Evolutionary conservation across 495 filamentous ascomycete genomes (phyloP), one percentile per base, ranked within the genome.

Genomic region (Sphaerosporella brunnea): DNA sequence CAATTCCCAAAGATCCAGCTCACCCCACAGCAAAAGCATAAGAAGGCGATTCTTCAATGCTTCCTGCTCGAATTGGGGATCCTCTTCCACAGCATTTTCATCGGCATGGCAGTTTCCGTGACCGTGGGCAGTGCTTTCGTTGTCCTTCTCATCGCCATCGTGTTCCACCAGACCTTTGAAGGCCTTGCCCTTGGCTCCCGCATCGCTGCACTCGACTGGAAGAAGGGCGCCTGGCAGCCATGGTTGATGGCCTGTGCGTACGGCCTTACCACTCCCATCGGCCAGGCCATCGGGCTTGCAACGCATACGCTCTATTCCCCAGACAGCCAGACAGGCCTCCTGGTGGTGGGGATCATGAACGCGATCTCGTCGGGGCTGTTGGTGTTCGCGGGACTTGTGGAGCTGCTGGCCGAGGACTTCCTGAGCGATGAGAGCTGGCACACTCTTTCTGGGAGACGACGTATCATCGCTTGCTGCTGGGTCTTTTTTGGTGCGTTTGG

Each of bases 351-450:
- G 11, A 60, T 74, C 11, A 78, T 80, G 63, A 81, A 83, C 56
- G 75, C 79, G 5, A 80, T 83, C 30, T 36, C 26, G 13, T 45
- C 24, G 1, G 88, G 88, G 1, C 65, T 96, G 45, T 62, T 96
- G 40, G 68, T 96, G 8, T 96, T 93, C 64, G 88, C 88, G 0
- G 88, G 88, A 8, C 63, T 96, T 48, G 88, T 93, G 1, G 86
- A 94, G 64, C 66, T 96, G 32, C 69, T 96, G 18, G 84, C 88
- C 2, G 88, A 96, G 64, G 88, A 96, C 56, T 95, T 96, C 61
- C 61, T 96, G 51, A 82, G 78, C 47, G 84, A 93, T 55, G 75
- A 80, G 62, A 93, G 86, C 59, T 95, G 93, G 65, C 69, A 70
- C 52, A 65, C 67, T 8, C 63, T 96, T 47, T 75, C 68, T 34